phyloP scores from a whole-genome alignment of 148 eudicot species.

The Silene uniflora region DNA sequence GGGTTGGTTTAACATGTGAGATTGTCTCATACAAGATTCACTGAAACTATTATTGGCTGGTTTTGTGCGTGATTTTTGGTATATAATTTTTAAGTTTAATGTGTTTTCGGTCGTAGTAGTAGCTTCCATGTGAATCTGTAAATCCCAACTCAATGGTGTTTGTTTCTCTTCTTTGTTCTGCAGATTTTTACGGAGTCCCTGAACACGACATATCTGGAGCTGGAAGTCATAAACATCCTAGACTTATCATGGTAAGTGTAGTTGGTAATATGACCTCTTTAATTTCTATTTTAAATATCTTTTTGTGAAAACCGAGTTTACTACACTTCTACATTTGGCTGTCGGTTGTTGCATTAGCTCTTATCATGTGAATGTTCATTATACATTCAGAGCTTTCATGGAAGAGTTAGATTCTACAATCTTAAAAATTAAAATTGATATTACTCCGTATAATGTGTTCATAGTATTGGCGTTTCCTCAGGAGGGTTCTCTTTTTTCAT shows the following conservation, averaged over 20 bases:
- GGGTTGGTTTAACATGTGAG: no score
- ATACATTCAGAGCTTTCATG: no score
- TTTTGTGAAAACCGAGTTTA: not conserved
- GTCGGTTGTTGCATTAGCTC: not conserved
- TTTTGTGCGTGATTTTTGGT: not conserved
- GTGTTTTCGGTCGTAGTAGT: constrained; percentile 11
- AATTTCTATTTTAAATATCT: not conserved
- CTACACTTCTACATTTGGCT: not conserved
- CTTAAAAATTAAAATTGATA: no score
- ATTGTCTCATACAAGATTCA: no score
- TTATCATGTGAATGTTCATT: no score
- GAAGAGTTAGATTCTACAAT: no score
- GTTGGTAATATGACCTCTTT: not conserved
- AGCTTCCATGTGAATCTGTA: constrained; percentile 8
- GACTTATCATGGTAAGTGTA: constrained; percentile 42
- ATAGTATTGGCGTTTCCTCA: no score
- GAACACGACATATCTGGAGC: constrained; percentile 40
- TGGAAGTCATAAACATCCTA: constrained; percentile 33
- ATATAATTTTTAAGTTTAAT: not conserved
- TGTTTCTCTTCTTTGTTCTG: constrained; percentile 9
- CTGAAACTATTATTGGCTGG: no score
- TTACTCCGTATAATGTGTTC: no score
- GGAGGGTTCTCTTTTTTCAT: no score
- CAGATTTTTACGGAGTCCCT: constrained; percentile 39
- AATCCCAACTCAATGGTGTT: constrained; percentile 7